A percentile compares a stretch with the other conserved stretches of the same genome.
Evolutionary conservation across 2,329 filamentous ascomycete genomes (phyloP).

Genomic region (Thelonectria rubi): DNA sequence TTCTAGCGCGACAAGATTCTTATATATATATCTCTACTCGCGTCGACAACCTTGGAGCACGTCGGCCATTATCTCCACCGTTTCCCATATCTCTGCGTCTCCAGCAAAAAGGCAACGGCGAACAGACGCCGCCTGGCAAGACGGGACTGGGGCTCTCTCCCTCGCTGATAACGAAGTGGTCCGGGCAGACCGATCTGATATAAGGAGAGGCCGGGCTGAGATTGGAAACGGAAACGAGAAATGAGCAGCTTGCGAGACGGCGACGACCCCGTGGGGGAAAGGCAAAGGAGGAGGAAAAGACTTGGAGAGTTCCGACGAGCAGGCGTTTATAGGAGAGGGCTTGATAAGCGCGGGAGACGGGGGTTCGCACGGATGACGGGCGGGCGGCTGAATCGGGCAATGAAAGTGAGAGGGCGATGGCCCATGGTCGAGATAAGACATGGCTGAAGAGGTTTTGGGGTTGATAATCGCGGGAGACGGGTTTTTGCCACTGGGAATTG

Average conservation of each 20-base stretch:
- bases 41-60: too few relatives aligned
- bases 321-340: background rate
- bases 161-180: conserved; percentile 5
- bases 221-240: conserved; percentile 17
- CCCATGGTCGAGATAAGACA: too few relatives aligned
- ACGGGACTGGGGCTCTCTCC: background rate
- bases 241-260: background rate
- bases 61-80: background rate
- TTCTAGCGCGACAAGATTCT: background rate
- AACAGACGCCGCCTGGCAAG: background rate
- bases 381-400: too few relatives aligned
- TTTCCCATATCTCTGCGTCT: conserved; percentile 7
- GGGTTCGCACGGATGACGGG: background rate
- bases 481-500: too few relatives aligned
- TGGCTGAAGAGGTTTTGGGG: too few relatives aligned
- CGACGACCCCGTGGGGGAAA: conserved; percentile 15
- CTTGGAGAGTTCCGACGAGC: too few relatives aligned
- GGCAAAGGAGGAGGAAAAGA: too few relatives aligned
- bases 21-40: conserved; percentile 1
- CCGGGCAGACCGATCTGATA: conserved; percentile 7
- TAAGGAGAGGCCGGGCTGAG: background rate
- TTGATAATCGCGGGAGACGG: too few relatives aligned
- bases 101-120: background rate
- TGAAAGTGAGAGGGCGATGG: background rate
- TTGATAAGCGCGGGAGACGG: conserved; percentile 21